Conservation (phyloP, 129 eudicot species). For the Flaveria linearis region DNA sequence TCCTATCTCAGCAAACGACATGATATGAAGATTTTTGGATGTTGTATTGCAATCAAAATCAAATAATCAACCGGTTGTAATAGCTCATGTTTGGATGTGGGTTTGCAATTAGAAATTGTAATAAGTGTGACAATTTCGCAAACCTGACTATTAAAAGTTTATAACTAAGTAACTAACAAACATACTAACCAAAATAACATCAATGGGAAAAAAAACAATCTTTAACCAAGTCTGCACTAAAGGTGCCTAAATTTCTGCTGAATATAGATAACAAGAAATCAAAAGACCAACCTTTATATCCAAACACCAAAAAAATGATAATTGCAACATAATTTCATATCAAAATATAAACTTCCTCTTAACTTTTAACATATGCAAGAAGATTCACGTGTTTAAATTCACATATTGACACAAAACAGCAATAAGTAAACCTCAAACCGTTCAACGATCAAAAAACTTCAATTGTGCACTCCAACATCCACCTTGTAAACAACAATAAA, state of each 20-base stretch:
- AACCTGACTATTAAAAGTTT: not conserved
- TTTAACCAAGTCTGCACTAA: not conserved
- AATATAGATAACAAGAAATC: not conserved
- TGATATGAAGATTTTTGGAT: not conserved
- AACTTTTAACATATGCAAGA: not conserved
- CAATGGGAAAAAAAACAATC: not conserved
- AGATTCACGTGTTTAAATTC: not conserved
- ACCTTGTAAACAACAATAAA: no score
- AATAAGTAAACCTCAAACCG: not conserved
- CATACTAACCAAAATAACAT: not conserved
- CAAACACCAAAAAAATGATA: not conserved
- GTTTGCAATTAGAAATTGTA: not conserved
- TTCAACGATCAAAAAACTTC: not conserved
- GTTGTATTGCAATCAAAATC: not conserved
- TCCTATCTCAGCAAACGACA: slow-evolving; percentile 4
- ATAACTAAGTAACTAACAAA: not conserved
- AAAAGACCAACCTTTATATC: not conserved
- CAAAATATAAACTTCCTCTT: not conserved
- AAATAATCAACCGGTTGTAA: not conserved
- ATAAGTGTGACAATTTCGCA: not conserved
- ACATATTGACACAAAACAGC: not conserved
- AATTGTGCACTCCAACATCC: no score
- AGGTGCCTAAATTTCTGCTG: not conserved
- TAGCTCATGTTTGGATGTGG: not conserved
- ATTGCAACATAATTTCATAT: not conserved